Base-by-base conservation (phyloP, 164 flowering plant species). In the Kalanchoe fedtschenkoi region DNA sequence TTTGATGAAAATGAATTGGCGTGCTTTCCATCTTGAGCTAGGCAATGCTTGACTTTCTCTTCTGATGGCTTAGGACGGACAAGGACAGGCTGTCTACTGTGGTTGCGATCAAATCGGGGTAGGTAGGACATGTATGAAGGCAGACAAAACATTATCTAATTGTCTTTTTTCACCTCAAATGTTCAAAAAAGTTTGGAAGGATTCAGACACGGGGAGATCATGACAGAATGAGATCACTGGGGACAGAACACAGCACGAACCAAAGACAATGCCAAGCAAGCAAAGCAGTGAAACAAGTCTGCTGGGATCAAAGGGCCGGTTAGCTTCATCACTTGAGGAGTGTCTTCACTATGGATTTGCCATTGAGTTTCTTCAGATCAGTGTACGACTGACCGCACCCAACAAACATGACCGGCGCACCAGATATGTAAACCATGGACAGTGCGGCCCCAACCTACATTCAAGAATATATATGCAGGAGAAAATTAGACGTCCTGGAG, bases 381-480 rank as follows among this genome's bases (percentile, higher is more conserved):
- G 95, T 81, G 65, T 93, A 93, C 3, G 92, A 88, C 72, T 93
- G 99, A 16, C 99, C 99, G 65, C 97, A 93, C 38, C 99, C 97
- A 56, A 93, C 97, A 46, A 93, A 93, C 96, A 93, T 93, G 44
- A 93, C 96, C 0, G 99, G 99, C 43, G 99, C 82, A 62, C 99
- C 96, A 17, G 99, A 93, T 17, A 90, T 77, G 75, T 93, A 93
- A 19, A 93, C 99, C 97, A 93, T 93, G 13, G 96, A 93, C 38
- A 93, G 78, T 34, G 97, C 97, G 14, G 97, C 97, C 74, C 98
- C 98, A 64, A 93, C 98, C 98, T 93, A 66, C 56, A 26, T 17
- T 11, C 39, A 37, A n/a, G n/a, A n/a, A 9, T 15, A 28, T 21
- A 6, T 21, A 19, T 34, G 41, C 28, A 58, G 34, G 46, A 4